Conservation (phyloP, 495 filamentous ascomycete genomes). For the Geoglossum glabrum region DNA sequence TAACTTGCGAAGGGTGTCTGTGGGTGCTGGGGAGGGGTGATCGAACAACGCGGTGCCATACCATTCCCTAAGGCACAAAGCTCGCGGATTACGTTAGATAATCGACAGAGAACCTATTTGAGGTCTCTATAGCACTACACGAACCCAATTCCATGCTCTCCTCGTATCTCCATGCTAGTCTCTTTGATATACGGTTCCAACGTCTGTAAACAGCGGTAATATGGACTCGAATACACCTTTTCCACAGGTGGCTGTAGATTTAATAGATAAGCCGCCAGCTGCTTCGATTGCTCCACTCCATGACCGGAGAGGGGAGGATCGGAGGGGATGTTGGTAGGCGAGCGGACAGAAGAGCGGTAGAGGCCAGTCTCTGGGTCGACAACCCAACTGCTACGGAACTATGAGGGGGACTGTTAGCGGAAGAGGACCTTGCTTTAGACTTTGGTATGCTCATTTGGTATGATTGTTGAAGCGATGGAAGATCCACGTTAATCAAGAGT, state of each 20-base stretch:
- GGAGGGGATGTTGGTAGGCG: slow-evolving; percentile 65
- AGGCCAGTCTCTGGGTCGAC: slow-evolving; percentile 59
- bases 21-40: slow-evolving; percentile 56
- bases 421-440: neutral
- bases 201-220: slow-evolving; percentile 86
- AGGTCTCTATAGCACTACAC: neutral
- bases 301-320: slow-evolving; percentile 78
- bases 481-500: neutral
- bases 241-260: slow-evolving; percentile 44
- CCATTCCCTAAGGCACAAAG: slow-evolving; percentile 45
- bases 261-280: slow-evolving; percentile 49
- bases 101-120: neutral
- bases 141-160: slow-evolving; percentile 57
- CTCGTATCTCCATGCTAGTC: slow-evolving; percentile 30
- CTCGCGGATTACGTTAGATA: neutral
- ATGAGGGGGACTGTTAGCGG: slow-evolving; percentile 5
- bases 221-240: slow-evolving; percentile 65
- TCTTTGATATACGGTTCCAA: slow-evolving; percentile 41
- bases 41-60: slow-evolving; percentile 63
- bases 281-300: slow-evolving; percentile 63
- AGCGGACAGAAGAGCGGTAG: slow-evolving; percentile 45
- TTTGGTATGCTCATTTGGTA: neutral
- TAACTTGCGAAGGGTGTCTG: slow-evolving; percentile 33
- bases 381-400: slow-evolving; percentile 83
- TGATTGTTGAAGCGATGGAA: neutral